Base-by-base conservation (phyloP, 1,139 yeast species). In the Candida neerlandica region DNA sequence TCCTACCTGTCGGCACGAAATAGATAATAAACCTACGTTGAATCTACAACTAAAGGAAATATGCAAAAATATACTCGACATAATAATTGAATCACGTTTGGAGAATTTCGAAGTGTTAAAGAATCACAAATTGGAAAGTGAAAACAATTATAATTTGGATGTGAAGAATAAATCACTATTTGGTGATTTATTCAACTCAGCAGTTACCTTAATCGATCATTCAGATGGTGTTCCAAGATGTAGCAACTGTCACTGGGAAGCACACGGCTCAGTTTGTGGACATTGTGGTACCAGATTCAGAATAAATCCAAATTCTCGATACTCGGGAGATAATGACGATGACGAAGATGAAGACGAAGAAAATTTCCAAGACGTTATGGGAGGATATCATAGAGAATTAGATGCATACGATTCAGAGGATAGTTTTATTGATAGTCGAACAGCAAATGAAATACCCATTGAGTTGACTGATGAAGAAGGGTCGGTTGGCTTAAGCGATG, bases 201-300 rank as follows among this genome's bases (percentile, higher is more conserved):
- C 78, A 21, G 79, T 82, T 1, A 64, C 85, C 0, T 63, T 78
- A 19, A 70, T 85, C 2, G 89, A 82, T 54, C 78, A 73, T 47
- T 84, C 84, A 23, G 96, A 89, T 62, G 94, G 92, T 1, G 91
- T 89, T 6, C 82, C 87, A 0, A 69, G 96, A 49, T 89, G 96
- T 62, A 82, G 89, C 2, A 77, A 80, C 49, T 89, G 96, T 63
- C 89, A 84, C 58, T 89, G 96, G 96, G 96, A 89, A 62, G 83
- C 87, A 3, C 78, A 74, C 54, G 85, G 86, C 0, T 66, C 73
- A 4, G 67, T 64, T 35, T 85, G 89, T 57, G 67, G 77, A 6
- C 81, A 82, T 55, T 84, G 89, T 61, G 81, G 81, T 3, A 65
- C 75, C 1, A 58, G 74, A 26, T 72, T 77, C 55, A 52, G 75